Base-by-base conservation (phyloP, 208 protist genomes). In the Leptomonas pyrrhocoris region DNA sequence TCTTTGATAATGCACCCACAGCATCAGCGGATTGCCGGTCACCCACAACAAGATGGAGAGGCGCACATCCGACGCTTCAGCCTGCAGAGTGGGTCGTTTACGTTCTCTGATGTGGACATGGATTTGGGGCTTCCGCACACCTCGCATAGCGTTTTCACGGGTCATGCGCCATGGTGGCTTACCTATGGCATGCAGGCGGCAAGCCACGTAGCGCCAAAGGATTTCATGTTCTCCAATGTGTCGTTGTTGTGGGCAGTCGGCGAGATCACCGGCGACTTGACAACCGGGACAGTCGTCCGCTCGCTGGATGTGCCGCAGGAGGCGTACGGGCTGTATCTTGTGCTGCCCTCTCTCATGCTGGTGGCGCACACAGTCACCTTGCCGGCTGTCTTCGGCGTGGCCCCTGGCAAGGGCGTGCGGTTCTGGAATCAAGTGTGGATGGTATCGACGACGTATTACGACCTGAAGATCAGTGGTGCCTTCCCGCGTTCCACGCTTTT, bases 231-330 rank as follows among this genome's bases (percentile, higher is more conserved):
- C 15, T 61, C 67, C 1, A 81, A 85, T 50, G 68, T 69, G 16
- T 69, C 80, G 1, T 13, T 80, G 9, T 58, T 81, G 54, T 79
- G 63, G 66, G 77, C 75, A 8, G 61, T 77, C 25, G 80, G 80
- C 15, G 68, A 77, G 36, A 42, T 78, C 21, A 77, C 69, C 5
- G 80, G 73, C 27, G 77, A 81, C 67, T 21, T 73, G 23, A 40
- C 58, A 0, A 78, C 77, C 1, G 28, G 75, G 25, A 78, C 69
- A 43, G 65, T 78, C 43, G 48, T 73, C 5, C 48, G 42, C 25
- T 81, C 80, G 1, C 27, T 85, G 12, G 48, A 74, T 2, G 62
- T 56, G 12, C 43, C 48, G 19, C 45, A 54, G 34, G 63, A 80
- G 48, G 58, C 49, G n/a, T 85, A 85, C 63, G 51, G 56, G 12